Evolutionary conservation across 108 stramenopile species (phyloP), one percentile per base, ranked within the genome.

Genomic region (Cafeteria roenbergensis): DNA sequence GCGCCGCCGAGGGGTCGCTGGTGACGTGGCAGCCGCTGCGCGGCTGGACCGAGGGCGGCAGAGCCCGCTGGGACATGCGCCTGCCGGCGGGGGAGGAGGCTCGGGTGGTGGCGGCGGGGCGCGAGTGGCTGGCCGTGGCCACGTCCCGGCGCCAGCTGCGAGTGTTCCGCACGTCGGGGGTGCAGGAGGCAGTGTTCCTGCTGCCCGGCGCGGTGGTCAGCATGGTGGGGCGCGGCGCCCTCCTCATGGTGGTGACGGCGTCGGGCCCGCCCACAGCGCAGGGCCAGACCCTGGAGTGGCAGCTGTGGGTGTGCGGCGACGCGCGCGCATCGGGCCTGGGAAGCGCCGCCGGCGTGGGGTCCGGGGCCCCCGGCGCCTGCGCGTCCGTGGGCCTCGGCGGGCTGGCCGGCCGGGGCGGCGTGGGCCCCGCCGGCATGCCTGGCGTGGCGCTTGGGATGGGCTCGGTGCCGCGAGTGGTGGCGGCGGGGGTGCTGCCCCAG

Each of bases 41-140:
- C 42, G 17, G 42, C 17, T 48, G 42, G 42, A 17, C 12, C 12
- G 42, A 6, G 42, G 42, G 12, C 12, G 42, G 42, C 42, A 6
- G 17, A 17, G 51, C 51, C 22, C 37, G 53, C 32, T 65, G 64
- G 64, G 48, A 1, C 33, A 21, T 34, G 24, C 29, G 26, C 1
- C 53, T 65, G 28, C 64, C 64, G 6, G 31, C 29, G 17, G 28
- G 64, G 27, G 64, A 65, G 30, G 48, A 65, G 51, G 64, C 53
- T 0, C 51, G 51, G 21, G 51, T 30, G 6, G 51, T 52, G 8
- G 64, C 64, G 3, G 51, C 52, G 8, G 64, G 64, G 32, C 22
- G 27, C 21, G 26, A 38, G 1, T 65, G 48, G 22, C 20, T 21
- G 6, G 64, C 64, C 1, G 64, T 65, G 30, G 64, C 64, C 22